Evolutionary conservation across 2,329 filamentous ascomycete genomes (phyloP).

Genomic region (Juglanconis oblonga): DNA sequence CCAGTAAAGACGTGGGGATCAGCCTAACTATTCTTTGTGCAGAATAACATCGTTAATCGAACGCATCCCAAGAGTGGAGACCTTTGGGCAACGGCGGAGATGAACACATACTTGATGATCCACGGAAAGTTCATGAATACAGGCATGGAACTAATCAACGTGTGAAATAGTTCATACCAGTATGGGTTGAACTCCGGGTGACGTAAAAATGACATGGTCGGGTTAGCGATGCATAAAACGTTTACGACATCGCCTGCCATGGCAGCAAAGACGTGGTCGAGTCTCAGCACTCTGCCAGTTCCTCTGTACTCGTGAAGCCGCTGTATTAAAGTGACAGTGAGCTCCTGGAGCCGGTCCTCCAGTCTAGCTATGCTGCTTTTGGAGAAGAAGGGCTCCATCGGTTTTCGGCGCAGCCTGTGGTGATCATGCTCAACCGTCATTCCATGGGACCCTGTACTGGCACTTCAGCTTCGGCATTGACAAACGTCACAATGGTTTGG

Average conservation of each 20-base stretch:
- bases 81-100: background rate
- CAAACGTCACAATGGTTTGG: background rate
- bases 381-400: constrained; percentile 6
- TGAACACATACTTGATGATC: constrained; percentile 7
- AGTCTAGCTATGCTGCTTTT: background rate
- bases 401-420: background rate
- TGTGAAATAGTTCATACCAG: constrained; percentile 24
- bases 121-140: constrained; percentile 22
- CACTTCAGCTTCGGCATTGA: background rate
- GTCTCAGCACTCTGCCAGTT: background rate
- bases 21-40: background rate
- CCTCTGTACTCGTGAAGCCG: background rate
- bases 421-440: background rate
- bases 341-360: background rate
- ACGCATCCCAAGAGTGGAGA: background rate
- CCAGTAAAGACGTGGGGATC: background rate
- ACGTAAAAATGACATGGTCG: constrained; percentile 17
- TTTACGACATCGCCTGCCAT: background rate
- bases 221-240: background rate
- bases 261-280: constrained; percentile 1
- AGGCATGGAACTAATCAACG: constrained; percentile 23
- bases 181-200: constrained; percentile 22
- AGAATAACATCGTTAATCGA: background rate
- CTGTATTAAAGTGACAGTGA: background rate
- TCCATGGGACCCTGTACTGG: background rate